Percentiles rank a stretch among this genome's conserved stretches.
Conservation (phyloP, 2,329 filamentous ascomycete species). For the Chaetomiaceae sp. region DNA sequence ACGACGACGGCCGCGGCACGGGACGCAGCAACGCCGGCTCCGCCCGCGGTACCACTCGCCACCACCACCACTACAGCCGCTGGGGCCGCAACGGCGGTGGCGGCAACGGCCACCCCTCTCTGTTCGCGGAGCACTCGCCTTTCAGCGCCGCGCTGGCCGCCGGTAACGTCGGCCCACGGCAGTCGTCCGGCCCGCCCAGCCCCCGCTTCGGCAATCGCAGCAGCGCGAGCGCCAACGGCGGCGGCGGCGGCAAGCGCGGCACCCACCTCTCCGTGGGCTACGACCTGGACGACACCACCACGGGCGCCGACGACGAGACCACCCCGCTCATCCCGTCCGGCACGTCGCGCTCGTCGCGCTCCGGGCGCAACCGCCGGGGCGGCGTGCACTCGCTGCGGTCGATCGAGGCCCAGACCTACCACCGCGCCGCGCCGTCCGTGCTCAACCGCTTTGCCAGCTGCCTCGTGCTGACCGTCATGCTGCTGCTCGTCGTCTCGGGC, state of each 20-base stretch:
- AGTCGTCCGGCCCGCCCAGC: constrained; percentile 63
- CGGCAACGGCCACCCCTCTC: constrained; percentile 60
- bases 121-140: constrained; percentile 72
- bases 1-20: constrained; percentile 61
- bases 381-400: constrained; percentile 54
- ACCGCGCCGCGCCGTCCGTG: constrained; percentile 56
- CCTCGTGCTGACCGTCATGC: constrained; percentile 72
- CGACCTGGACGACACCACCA: constrained; percentile 70
- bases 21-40: constrained; percentile 57
- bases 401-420: constrained; percentile 66
- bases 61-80: constrained; percentile 66
- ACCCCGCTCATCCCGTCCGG: constrained; percentile 64
- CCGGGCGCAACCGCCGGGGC: constrained; percentile 55
- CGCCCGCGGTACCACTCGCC: constrained; percentile 60
- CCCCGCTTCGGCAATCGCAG: constrained; percentile 49
- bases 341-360: constrained; percentile 52
- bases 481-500: constrained; percentile 76
- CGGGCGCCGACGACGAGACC: constrained; percentile 77
- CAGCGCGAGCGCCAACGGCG: constrained; percentile 23
- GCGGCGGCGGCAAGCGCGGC: constrained; percentile 42
- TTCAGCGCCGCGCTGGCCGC: constrained; percentile 55
- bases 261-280: constrained; percentile 59
- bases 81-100: constrained; percentile 64
- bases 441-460: constrained; percentile 76
- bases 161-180: constrained; percentile 45